Conservation (phyloP, 208 protist species). For the Giardia duodenalis region DNA sequence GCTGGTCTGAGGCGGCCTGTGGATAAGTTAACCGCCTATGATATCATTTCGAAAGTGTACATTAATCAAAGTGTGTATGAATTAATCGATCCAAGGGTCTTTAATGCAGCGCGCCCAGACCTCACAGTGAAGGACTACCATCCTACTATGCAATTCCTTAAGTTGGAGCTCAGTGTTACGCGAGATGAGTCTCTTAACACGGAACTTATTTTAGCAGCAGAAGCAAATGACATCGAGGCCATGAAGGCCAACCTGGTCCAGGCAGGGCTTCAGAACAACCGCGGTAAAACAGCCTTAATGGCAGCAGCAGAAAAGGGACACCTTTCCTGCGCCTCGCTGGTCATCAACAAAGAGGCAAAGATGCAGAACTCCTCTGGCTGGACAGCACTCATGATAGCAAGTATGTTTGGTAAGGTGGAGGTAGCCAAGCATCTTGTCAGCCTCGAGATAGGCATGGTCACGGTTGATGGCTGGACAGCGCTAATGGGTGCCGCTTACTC, state of each 20-base stretch:
- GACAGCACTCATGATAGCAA: not conserved
- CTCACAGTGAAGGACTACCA: not conserved
- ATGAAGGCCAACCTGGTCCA: not conserved
- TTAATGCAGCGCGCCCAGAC: not conserved
- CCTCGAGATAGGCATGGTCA: not conserved
- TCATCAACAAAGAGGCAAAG: not conserved
- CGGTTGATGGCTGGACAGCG: not conserved
- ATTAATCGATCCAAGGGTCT: too few species aligned
- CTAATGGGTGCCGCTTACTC: not conserved
- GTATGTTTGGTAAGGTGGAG: not conserved
- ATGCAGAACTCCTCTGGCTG: not conserved
- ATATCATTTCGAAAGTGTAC: too few species aligned
- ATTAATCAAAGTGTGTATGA: too few species aligned
- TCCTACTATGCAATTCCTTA: not conserved
- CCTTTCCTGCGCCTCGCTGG: not conserved
- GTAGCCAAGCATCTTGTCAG: not conserved
- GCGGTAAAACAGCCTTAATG: not conserved
- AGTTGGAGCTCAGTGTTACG: not conserved
- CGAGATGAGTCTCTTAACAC: not conserved
- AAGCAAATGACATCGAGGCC: not conserved
- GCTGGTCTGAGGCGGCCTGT: not conserved
- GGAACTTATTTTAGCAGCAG: not conserved
- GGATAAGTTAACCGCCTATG: not conserved
- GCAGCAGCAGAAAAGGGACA: not conserved
- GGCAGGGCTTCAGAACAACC: not conserved